Conservation (phyloP, 306 rosid species). For the Quercus engelmannii region DNA sequence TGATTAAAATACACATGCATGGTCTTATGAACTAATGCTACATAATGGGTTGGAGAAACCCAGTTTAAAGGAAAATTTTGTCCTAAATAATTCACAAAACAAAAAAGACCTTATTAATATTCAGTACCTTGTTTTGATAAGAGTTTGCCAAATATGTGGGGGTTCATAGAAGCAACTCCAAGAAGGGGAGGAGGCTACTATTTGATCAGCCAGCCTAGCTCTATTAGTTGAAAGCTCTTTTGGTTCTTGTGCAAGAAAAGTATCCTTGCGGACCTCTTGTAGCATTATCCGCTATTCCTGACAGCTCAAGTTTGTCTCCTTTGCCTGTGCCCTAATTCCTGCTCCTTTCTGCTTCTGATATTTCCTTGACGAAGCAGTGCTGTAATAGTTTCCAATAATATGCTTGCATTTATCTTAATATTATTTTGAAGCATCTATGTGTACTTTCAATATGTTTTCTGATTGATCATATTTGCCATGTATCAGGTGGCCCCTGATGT, state of each 20-base stretch:
- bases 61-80: too few relatives aligned
- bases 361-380: background rate
- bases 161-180: background rate
- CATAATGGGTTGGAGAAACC: too few relatives aligned
- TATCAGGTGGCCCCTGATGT: constrained; percentile 80
- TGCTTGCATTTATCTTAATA: background rate
- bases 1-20: too few relatives aligned
- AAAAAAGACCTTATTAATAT: background rate
- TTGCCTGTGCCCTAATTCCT: background rate
- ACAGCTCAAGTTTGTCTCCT: background rate
- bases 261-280: background rate
- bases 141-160: background rate
- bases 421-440: background rate
- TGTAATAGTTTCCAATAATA: background rate
- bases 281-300: background rate
- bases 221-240: background rate
- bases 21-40: too few relatives aligned
- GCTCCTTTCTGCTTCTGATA: background rate
- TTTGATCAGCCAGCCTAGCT: background rate
- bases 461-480: constrained; percentile 16
- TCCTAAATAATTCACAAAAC: background rate
- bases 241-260: background rate
- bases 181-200: background rate
- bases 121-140: background rate
- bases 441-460: background rate